phyloP scores from a whole-genome alignment of 345 rosid genomes.

The Eucalyptus polyanthemos region DNA sequence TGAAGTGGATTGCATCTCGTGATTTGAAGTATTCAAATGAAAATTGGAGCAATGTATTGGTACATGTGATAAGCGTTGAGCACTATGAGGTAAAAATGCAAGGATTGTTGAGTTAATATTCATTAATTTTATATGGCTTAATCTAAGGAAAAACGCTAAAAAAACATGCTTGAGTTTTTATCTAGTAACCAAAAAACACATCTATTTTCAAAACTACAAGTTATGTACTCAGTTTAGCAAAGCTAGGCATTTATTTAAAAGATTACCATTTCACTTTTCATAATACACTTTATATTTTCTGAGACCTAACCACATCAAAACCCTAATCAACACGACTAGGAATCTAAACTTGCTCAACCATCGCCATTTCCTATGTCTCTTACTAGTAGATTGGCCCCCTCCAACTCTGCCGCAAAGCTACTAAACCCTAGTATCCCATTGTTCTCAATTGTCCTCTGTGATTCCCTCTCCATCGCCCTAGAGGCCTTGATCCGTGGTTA shows the following conservation, averaged over 20 bases:
- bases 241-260: not conserved
- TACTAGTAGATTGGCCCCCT: not conserved
- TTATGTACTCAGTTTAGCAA: not conserved
- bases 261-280: not conserved
- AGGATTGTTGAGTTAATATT: not conserved
- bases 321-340: not conserved
- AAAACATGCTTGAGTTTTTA: not conserved
- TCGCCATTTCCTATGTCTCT: not conserved
- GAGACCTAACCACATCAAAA: not conserved
- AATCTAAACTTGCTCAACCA: not conserved
- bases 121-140: not conserved
- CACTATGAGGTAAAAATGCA: not conserved
- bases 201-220: not conserved
- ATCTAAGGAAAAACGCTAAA: not conserved
- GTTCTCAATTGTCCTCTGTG: too few species aligned
- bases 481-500: not conserved
- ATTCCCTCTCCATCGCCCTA: not conserved
- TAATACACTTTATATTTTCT: not conserved
- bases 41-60: not conserved
- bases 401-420: not conserved
- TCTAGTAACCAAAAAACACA: not conserved
- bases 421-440: not conserved
- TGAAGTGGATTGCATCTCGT: not conserved
- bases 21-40: not conserved
- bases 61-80: fast-evolving